Base-by-base conservation (phyloP, 768 basidiomycete genomes). In the Naematelia encephala region DNA sequence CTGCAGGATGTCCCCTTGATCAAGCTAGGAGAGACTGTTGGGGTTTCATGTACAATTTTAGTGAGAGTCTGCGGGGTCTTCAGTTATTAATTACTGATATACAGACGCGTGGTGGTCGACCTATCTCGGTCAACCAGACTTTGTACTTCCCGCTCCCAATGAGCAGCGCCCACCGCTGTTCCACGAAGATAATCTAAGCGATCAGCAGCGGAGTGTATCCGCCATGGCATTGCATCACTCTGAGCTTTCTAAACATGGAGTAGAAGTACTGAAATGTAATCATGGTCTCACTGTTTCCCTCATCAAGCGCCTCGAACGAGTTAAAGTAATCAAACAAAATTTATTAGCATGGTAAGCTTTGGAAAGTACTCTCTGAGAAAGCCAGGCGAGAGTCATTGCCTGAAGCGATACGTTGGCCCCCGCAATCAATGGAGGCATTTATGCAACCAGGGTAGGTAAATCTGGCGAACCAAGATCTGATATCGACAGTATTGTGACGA, bases 341-440 rank as follows among this genome's bases (percentile, higher is more conserved):
- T 14, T 46, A 3, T 23, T 19, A 14, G 23, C n/a, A 23, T 46
- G 44, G 44, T 46, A 23, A 42, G 39, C 14, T 46, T 4, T 46
- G n/a, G n/a, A 46, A 23, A 14, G 23, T n/a, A 4, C 23, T n/a
- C 4, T 46, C 44, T 46, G 4, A 46, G 4, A 19, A n/a, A n/a
- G 5, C 4, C 23, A 46, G 44, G 44, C 44, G 44, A n/a, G 4
- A n/a, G 4, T 46, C 44, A 5, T 16, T 46, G 4, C 44, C 44
- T n/a, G n/a, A n/a, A n/a, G 44, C n/a, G n/a, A 46, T 46, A n/a
- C 23, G n/a, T 23, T 46, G 44, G 44, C 44, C 44, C 5, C 44
- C 44, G 14, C n/a, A 19, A 4, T 23, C 44, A 16, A 23, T n/a
- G 23, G 44, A 23, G 23, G n/a, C 4, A 5, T n/a, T 46, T 23